phyloP scores from a whole-genome alignment of 2,329 filamentous ascomycete genomes.

The Apiospora sp. region DNA sequence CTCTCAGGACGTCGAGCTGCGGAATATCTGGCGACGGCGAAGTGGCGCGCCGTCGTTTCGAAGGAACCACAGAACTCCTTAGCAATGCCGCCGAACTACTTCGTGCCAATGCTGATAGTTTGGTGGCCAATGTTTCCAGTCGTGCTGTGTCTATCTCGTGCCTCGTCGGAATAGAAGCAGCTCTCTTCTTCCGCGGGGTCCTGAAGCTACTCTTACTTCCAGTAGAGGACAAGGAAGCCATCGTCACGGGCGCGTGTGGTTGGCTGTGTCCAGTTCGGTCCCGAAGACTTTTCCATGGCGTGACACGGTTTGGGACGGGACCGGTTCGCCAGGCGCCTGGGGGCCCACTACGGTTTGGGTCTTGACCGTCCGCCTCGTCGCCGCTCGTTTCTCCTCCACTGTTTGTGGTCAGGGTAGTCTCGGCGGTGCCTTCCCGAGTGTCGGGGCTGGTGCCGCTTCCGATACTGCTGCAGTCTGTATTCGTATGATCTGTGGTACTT shows the following conservation, averaged over 20 bases:
- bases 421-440: constrained; percentile 7
- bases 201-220: not conserved
- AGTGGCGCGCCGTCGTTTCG: constrained; percentile 19
- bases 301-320: not conserved
- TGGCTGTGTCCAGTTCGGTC: not conserved
- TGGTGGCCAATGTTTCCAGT: constrained; percentile 22
- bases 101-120: constrained; percentile 4
- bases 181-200: constrained; percentile 1
- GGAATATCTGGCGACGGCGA: constrained; percentile 14
- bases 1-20: constrained; percentile 1
- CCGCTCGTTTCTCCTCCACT: constrained; percentile 8
- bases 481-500: constrained; percentile 13
- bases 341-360: not conserved
- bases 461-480: constrained; percentile 9
- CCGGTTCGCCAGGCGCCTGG: not conserved
- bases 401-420: constrained; percentile 8
- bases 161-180: not conserved
- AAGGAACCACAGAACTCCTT: constrained; percentile 7
- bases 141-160: constrained; percentile 12
- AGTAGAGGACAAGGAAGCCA: not conserved
- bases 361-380: constrained; percentile 13
- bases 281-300: not conserved
- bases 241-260: not conserved
- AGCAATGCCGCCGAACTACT: constrained; percentile 7
- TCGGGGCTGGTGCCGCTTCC: constrained; percentile 23